Conservation (phyloP, 768 basidiomycete species). For the Scleroderma citrinum region DNA sequence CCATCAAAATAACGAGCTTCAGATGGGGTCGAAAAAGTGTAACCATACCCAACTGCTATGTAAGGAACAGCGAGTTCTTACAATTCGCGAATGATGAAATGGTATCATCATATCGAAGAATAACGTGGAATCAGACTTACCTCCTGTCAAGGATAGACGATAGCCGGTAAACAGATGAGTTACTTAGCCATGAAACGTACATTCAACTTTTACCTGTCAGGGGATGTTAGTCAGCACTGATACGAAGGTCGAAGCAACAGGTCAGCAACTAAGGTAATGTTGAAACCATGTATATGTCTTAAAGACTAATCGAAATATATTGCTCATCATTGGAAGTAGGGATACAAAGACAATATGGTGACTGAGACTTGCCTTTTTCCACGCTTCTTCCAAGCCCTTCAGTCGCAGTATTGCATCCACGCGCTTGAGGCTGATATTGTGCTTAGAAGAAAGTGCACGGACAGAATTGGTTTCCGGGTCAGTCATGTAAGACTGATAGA, state of each 20-base stretch:
- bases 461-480: slow-evolving; percentile 52
- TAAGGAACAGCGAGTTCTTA: slow-evolving; percentile 60
- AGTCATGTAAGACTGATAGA: slow-evolving; percentile 58
- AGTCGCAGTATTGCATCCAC: slow-evolving; percentile 78
- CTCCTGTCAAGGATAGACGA: slow-evolving; percentile 27
- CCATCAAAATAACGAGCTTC: slow-evolving; percentile 27
- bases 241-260: background rate
- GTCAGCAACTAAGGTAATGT: slow-evolving; percentile 5
- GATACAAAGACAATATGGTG: slow-evolving; percentile 3
- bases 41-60: slow-evolving; percentile 55
- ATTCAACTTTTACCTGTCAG: slow-evolving; percentile 3
- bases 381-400: slow-evolving; percentile 69
- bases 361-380: slow-evolving; percentile 57
- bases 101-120: slow-evolving; percentile 41
- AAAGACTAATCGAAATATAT: slow-evolving; percentile 83
- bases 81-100: slow-evolving; percentile 64
- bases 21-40: slow-evolving; percentile 68
- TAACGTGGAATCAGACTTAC: slow-evolving; percentile 26
- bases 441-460: slow-evolving; percentile 53
- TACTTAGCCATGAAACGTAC: background rate
- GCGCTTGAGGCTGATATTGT: slow-evolving; percentile 69
- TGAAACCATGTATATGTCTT: slow-evolving; percentile 72
- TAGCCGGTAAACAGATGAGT: background rate
- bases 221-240: background rate
- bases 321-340: slow-evolving; percentile 41